Percentiles rank a stretch among this genome's conserved stretches.
phyloP scores from a whole-genome alignment of 2,329 filamentous ascomycete genomes.

The Colletotrichum orchidophilum region DNA sequence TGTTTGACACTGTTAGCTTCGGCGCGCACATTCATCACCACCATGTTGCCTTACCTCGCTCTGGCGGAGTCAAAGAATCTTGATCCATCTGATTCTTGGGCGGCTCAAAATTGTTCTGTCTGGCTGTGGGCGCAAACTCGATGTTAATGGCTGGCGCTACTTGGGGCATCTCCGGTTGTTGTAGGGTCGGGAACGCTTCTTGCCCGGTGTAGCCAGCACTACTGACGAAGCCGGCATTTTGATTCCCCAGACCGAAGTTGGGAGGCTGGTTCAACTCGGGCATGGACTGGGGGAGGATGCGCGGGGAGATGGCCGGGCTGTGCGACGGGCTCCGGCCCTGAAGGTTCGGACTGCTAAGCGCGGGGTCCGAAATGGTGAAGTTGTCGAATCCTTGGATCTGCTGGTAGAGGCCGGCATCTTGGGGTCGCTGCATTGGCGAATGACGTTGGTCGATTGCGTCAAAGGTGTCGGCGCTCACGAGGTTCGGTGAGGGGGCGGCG shows the following conservation, averaged over 20 bases:
- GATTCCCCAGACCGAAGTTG: constrained; percentile 53
- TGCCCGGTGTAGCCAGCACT: constrained; percentile 46
- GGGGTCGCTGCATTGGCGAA: constrained; percentile 82
- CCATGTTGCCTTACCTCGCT: constrained; percentile 61
- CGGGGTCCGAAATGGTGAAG: constrained; percentile 82
- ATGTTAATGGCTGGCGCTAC: constrained; percentile 97
- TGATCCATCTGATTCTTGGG: constrained; percentile 73
- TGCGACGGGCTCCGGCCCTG: constrained; percentile 85
- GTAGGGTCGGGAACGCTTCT: constrained; percentile 64
- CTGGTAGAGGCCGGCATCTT: constrained; percentile 78
- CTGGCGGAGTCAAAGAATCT: constrained; percentile 86
- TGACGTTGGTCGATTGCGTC: constrained; percentile 76
- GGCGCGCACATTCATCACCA: too few species aligned
- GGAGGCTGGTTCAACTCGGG: constrained; percentile 61
- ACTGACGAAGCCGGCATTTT: constrained; percentile 50
- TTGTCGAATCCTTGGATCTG: constrained; percentile 80
- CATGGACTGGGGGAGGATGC: constrained; percentile 66
- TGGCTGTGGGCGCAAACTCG: constrained; percentile 83
- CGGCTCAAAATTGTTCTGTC: constrained; percentile 72
- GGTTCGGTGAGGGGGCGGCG: constrained; percentile 82
- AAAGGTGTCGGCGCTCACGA: constrained; percentile 81
- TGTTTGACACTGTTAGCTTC: constrained; percentile 41
- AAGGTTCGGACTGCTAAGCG: constrained; percentile 69
- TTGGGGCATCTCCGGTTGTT: constrained; percentile 71
- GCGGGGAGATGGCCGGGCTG: constrained; percentile 72